Conservation (phyloP, 805 yeast genomes). For the Cyberlindnera xylosilytica region DNA sequence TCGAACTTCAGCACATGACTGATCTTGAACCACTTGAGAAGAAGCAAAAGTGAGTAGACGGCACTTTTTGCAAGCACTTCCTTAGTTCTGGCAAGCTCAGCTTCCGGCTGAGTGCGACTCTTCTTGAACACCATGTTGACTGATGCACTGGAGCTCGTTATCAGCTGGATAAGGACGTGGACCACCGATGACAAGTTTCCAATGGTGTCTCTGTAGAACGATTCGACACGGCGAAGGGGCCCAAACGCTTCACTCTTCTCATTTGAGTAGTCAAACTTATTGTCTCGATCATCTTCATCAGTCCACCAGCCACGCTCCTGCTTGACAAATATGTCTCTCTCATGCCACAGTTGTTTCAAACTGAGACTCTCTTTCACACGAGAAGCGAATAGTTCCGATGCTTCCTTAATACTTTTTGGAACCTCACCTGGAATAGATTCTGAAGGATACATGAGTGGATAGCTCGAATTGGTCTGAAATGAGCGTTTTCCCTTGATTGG, state of each 20-base stretch:
- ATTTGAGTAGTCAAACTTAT: conserved; percentile 32
- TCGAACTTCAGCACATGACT: conserved; percentile 80
- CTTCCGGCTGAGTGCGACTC: conserved; percentile 13
- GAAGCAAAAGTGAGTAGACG: conserved; percentile 46
- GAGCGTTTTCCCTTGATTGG: conserved; percentile 44
- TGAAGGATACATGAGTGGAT: conserved; percentile 64
- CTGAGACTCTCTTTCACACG: conserved; percentile 65
- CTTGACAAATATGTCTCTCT: conserved; percentile 64
- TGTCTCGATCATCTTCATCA: conserved; percentile 7
- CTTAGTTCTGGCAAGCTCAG: conserved; percentile 44
- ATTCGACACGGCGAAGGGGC: conserved; percentile 54
- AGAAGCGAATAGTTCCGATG: conserved; percentile 60
- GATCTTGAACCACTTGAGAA: conserved; percentile 75
- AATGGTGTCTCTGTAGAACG: conserved; percentile 50
- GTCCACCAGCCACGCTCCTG: conserved; percentile 66
- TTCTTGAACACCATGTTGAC: conserved; percentile 17
- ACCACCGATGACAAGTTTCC: conserved; percentile 61
- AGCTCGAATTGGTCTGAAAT: conserved; percentile 62
- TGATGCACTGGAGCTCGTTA: conserved; percentile 34
- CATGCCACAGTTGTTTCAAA: conserved; percentile 68
- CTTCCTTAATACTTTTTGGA: conserved; percentile 79
- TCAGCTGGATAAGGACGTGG: conserved; percentile 57
- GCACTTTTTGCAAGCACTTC: conserved; percentile 61
- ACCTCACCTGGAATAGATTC: conserved; percentile 33
- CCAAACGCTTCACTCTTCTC: conserved; percentile 28